phyloP scores from a whole-genome alignment of 2,329 filamentous ascomycete genomes.

The Aspergillus neotritici region DNA sequence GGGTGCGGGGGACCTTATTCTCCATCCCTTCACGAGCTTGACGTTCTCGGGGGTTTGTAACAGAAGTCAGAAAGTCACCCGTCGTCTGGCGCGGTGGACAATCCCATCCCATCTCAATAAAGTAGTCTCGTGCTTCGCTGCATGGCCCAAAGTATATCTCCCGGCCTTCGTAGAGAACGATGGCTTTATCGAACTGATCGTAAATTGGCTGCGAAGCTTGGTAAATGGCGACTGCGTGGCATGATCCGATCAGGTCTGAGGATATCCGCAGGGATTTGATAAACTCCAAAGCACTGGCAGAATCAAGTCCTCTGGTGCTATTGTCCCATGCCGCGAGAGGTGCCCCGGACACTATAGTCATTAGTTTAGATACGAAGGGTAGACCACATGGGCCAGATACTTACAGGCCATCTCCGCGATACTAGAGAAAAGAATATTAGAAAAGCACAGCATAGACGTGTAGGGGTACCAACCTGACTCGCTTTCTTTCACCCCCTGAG shows the following conservation, averaged over 20 bases:
- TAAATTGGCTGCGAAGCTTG: conserved; percentile 48
- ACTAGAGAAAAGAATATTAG: conserved; percentile 13
- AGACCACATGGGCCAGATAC: conserved; percentile 2
- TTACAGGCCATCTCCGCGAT: conserved; percentile 35
- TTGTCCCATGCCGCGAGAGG: conserved; percentile 43
- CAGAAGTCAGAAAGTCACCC: conserved; percentile 63
- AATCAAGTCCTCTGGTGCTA: conserved; percentile 49
- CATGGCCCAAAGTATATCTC: conserved; percentile 71
- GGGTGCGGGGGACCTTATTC: conserved; percentile 56
- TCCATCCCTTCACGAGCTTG: conserved; percentile 54
- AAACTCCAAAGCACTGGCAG: conserved; percentile 55
- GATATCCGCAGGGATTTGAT: conserved; percentile 48
- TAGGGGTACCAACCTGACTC: conserved; percentile 47
- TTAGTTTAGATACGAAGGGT: not conserved
- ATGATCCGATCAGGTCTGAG: conserved; percentile 46
- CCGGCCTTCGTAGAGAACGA: conserved; percentile 69
- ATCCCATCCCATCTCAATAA: conserved; percentile 62
- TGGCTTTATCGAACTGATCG: conserved; percentile 67
- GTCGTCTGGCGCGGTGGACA: conserved; percentile 64
- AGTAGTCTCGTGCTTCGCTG: conserved; percentile 56
- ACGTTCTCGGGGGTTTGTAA: conserved; percentile 61
- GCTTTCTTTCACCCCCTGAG: conserved; percentile 57
- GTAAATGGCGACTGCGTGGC: conserved; percentile 56
- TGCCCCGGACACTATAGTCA: conserved; percentile 27
- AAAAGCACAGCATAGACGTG: conserved; percentile 9